phyloP scores from a whole-genome alignment of 2,329 filamentous ascomycete species.

The Nemania serpens region DNA sequence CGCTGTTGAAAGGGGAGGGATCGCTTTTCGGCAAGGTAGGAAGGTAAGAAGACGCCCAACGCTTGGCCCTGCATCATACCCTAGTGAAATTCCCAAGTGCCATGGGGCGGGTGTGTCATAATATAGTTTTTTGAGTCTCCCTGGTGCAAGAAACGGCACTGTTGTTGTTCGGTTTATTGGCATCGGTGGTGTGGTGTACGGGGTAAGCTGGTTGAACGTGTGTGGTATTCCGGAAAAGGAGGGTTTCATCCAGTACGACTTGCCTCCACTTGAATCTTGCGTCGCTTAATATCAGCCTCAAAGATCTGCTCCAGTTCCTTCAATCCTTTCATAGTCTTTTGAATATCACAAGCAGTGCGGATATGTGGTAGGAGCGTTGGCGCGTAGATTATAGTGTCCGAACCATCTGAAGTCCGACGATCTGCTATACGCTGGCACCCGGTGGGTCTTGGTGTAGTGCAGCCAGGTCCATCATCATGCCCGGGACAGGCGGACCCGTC shows the following conservation, averaged over 20 bases:
- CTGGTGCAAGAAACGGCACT: no score
- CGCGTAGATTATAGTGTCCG: background rate
- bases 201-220: background rate
- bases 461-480: background rate
- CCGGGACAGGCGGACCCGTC: background rate
- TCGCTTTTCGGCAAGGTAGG: no score
- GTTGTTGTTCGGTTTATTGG: no score
- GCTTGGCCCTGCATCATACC: no score
- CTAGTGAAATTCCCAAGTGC: no score
- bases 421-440: background rate
- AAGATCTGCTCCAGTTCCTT: constrained; percentile 12
- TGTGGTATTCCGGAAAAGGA: background rate
- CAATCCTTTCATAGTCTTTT: background rate
- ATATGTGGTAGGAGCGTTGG: background rate
- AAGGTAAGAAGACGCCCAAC: no score
- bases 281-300: constrained; percentile 11
- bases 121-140: no score
- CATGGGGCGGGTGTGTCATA: no score
- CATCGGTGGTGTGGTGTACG: background rate
- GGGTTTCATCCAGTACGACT: background rate
- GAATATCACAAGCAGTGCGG: background rate
- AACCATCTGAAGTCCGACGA: background rate
- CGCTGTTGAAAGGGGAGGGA: no score
- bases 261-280: constrained; percentile 9
- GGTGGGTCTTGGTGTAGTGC: background rate